Evolutionary conservation across 2,329 filamentous ascomycete genomes (phyloP), one percentile per base, ranked within the genome.

Genomic region (Cladorrhinum sp.): DNA sequence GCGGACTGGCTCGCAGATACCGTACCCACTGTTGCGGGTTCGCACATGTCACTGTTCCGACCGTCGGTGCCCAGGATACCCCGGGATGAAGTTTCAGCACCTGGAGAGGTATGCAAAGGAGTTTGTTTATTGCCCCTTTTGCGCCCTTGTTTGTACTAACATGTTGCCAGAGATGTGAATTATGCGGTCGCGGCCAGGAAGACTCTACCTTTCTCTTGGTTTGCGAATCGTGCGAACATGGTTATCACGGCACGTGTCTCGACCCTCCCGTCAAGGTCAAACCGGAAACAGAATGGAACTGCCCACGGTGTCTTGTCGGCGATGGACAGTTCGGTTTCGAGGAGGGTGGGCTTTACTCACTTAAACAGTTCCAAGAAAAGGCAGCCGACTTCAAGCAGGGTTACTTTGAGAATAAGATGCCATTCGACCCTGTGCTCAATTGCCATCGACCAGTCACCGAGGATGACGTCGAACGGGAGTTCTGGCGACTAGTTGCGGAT

Each of bases 311-410:
- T 72, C 84, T 99, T 24, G 95, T 99, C 23, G 95, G 95, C 51
- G 96, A 96, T 59, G 93, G 93, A 41, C 92, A 98, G 66, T 99
- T 96, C 69, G 95, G 95, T 0, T 99, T 99, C 64, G 93, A 98
- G 71, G 95, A 99, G 74, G 95, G 95, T 23, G 93, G 93, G 3
- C 84, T 97, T 22, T 99, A 99, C 75, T 99, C 95, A 0, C 80
- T 99, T 24, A 92, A 90, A 69, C 91, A 96, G 69, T 99, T 99
- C 72, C 95, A 99, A 73, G 91, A 97, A 72, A 96, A 93, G 73
- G 95, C 95, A 5, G 91, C 91, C 67, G 90, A 91, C 67, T 99
- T 99, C 80, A 98, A 97, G 75, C 90, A 96, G 68, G 86, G 86
- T 23, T 96, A 99, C 70, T 99, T 99, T 70, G 88, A 92, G 63